Conservation (phyloP, 192 early-diverging fungal genomes). For the Rhizophagus prolifer region DNA sequence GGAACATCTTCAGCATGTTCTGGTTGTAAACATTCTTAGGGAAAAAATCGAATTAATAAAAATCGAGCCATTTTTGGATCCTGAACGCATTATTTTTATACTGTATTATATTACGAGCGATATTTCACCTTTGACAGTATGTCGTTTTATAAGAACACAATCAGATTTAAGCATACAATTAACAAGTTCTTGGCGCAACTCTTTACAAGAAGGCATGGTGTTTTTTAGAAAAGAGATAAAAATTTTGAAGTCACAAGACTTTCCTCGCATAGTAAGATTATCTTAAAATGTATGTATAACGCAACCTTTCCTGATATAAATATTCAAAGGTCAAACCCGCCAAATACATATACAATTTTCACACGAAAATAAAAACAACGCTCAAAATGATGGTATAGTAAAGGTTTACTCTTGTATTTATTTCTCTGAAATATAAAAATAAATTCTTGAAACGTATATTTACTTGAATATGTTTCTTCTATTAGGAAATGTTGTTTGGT, state of each 20-base stretch:
- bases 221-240: neutral
- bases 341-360: neutral
- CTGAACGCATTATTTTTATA: too few relatives aligned
- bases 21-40: constrained; percentile 49
- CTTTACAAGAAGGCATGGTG: constrained; percentile 62
- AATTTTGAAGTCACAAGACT: neutral
- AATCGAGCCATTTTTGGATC: neutral
- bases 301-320: neutral
- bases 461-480: neutral
- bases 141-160: constrained; percentile 50
- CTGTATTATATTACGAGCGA: too few relatives aligned
- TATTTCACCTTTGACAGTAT: constrained; percentile 34
- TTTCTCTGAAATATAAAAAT: neutral
- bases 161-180: constrained; percentile 60
- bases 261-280: neutral
- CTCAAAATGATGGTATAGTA: constrained; percentile 10
- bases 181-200: constrained; percentile 52
- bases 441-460: neutral
- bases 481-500: constrained; percentile 71
- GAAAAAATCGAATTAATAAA: neutral
- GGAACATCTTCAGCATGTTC: constrained; percentile 53
- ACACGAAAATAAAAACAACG: neutral
- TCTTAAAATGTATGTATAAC: neutral
- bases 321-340: neutral
- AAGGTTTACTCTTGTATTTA: neutral